phyloP scores from a whole-genome alignment of 495 filamentous ascomycete genomes.

The Penicillium parvum region DNA sequence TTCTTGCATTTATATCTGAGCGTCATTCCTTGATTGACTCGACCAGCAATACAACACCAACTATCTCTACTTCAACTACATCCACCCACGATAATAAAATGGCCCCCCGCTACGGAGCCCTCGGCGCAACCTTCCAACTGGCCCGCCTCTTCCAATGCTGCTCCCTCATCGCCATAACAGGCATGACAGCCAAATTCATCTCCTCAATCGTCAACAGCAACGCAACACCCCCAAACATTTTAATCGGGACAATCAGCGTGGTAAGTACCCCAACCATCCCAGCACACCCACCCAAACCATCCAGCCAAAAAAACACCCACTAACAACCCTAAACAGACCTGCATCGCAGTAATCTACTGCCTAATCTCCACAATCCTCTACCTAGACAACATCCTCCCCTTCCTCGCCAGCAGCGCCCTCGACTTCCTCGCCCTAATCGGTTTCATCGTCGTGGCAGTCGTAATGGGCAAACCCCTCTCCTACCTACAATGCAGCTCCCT shows the following conservation, averaged over 20 bases:
- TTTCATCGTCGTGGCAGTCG: conserved; percentile 62
- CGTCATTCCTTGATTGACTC: neutral
- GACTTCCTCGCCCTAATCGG: conserved; percentile 69
- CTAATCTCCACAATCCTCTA: conserved; percentile 73
- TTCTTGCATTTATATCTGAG: neutral
- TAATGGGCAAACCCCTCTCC: conserved; percentile 76
- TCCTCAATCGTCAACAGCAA: conserved; percentile 63
- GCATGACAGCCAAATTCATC: conserved; percentile 79
- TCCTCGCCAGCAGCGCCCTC: conserved; percentile 58
- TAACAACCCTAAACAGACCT: conserved; percentile 64
- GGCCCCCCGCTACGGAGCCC: conserved; percentile 54
- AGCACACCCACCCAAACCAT: too few relatives aligned
- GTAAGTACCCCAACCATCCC: conserved; percentile 49
- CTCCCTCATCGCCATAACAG: conserved; percentile 73
- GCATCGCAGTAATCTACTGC: conserved; percentile 72
- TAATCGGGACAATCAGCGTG: conserved; percentile 74
- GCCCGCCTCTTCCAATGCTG: conserved; percentile 66
- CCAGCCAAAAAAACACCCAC: too few relatives aligned
- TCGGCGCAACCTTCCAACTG: conserved; percentile 73
- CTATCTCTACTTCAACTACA: neutral
- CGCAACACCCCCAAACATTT: conserved; percentile 59
- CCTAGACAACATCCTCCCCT: conserved; percentile 68
- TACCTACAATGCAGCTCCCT: conserved; percentile 68
- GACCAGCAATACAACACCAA: too few relatives aligned
- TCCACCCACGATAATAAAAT: too few relatives aligned